Base-by-base conservation (phyloP, 2,329 filamentous ascomycete species). In the Cytospora leucostoma region DNA sequence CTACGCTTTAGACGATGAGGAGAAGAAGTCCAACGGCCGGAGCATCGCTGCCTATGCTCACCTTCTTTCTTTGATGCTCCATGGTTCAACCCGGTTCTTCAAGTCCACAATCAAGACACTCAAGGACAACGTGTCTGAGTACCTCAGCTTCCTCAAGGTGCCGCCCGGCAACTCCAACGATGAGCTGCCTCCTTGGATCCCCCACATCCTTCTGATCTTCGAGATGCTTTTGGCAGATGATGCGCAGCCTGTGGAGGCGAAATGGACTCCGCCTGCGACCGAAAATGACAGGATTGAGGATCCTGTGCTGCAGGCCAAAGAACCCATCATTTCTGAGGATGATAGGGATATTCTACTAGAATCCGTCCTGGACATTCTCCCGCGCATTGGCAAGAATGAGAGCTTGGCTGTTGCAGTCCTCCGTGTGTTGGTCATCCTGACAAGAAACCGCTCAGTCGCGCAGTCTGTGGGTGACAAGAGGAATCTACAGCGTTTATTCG, bases 181-280 rank as follows among this genome's bases (percentile, higher is more conserved):
- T 56, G 90, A 95, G 64, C 80, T 92, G n/a, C 91, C 93, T 5
- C 91, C 92, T 1, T 99, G 94, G 93, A 89, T 98, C 67, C 91
- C 92, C 13, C 93, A 95, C 71, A 87, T 98, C 37, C 81, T 99
- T 38, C 82, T 98, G 17, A 90, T 99, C 56, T 83, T 98, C 56
- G 95, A 99, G 79, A 91, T 91, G 59, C 81, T 98, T 37, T 80
- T 99, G n/a, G 89, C 90, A 15, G 91, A 96, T 70, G 95, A 98
- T 74, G 89, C 92, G 70, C 88, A 94, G 67, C 93, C 93, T 3
- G 80, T 84, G 5, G 85, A 90, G 64, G 88, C 91, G 33, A 81
- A 84, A 66, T 97, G 92, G 91, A 88, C 78, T 57, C 63, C 77
- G 7, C 86, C 86, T 1, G 77, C 77, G 49, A 79, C 76, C 33